Percentiles rank a stretch among this genome's conserved stretches.
phyloP scores from a whole-genome alignment of 768 basidiomycete species.

The Phlebiopsis gigantea region DNA sequence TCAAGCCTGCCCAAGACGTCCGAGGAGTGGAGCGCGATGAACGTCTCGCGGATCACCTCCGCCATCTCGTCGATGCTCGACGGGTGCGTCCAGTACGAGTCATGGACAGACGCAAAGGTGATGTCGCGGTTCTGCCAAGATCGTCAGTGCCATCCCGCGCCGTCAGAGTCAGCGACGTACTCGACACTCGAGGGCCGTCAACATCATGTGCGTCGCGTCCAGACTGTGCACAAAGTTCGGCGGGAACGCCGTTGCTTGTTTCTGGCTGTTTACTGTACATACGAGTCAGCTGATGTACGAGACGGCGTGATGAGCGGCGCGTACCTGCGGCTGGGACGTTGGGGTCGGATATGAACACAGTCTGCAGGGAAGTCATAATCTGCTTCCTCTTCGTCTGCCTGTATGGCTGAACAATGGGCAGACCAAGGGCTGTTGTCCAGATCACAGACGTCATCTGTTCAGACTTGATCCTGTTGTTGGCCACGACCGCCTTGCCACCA shows the following conservation, averaged over 20 bases:
- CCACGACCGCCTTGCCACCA: not conserved
- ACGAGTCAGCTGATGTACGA: not conserved
- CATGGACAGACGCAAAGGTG: slow-evolving; percentile 94
- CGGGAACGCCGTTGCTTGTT: slow-evolving; percentile 96
- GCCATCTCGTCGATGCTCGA: slow-evolving; percentile 85
- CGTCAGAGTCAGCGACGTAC: slow-evolving; percentile 38
- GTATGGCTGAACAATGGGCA: slow-evolving; percentile 96
- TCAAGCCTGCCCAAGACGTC: slow-evolving; percentile 73
- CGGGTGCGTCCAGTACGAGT: slow-evolving; percentile 99
- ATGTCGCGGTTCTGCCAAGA: slow-evolving; percentile 55
- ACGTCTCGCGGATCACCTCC: slow-evolving; percentile 83
- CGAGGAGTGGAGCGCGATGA: slow-evolving; percentile 87
- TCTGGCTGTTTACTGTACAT: slow-evolving; percentile 61
- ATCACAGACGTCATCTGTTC: slow-evolving; percentile 95
- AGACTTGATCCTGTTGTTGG: slow-evolving; percentile 42
- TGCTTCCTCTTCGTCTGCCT: slow-evolving; percentile 79
- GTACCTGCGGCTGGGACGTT: slow-evolving; percentile 51
- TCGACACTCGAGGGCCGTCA: slow-evolving; percentile 86
- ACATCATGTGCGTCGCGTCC: slow-evolving; percentile 98
- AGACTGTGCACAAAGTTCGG: slow-evolving; percentile 98
- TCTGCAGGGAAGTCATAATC: slow-evolving; percentile 78
- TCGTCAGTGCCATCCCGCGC: slow-evolving; percentile 8
- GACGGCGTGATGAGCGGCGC: slow-evolving; percentile 30
- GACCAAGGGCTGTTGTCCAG: slow-evolving; percentile 94
- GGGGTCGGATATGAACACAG: slow-evolving; percentile 88